Evolutionary conservation across 805 yeast species (phyloP).

Genomic region (Priceomyces carsonii): DNA sequence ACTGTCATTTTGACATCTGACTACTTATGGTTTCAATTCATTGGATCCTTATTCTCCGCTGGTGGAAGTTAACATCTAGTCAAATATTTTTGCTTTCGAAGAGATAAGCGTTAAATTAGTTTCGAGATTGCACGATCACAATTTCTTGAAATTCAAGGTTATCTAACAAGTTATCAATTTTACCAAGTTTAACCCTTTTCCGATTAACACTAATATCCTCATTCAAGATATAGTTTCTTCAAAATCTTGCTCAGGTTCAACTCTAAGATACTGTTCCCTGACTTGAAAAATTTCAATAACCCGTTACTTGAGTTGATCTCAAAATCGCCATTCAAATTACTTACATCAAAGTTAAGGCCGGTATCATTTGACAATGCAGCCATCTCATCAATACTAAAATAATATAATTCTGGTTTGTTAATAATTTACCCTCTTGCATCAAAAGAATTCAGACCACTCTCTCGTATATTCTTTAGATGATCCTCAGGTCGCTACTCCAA

Average conservation of each 20-base stretch:
- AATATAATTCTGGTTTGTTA: constrained; percentile 12
- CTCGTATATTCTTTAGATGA: constrained; percentile 17
- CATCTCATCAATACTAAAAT: constrained; percentile 56
- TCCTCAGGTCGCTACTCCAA: constrained; percentile 18
- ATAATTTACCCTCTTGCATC: constrained; percentile 17
- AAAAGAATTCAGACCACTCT: constrained; percentile 18
- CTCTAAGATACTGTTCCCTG: constrained; percentile 25
- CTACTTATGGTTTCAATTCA: too few species aligned
- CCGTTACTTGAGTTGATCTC: constrained; percentile 66
- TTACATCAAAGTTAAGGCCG: constrained; percentile 22
- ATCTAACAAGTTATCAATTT: constrained; percentile 17
- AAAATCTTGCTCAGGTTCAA: constrained; percentile 15
- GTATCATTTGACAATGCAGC: constrained; percentile 50
- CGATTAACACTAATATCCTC: constrained; percentile 16
- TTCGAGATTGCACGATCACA: too few species aligned
- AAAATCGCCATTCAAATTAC: constrained; percentile 56
- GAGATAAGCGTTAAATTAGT: too few species aligned
- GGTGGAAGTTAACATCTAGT: too few species aligned
- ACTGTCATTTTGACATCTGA: too few species aligned
- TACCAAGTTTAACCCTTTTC: constrained; percentile 15
- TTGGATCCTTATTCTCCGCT: too few species aligned
- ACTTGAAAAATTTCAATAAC: constrained; percentile 46
- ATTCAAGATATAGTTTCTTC: constrained; percentile 17
- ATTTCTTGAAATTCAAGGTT: constrained; percentile 14
- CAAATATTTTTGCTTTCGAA: too few species aligned